These are phyloP conservation scores for Handroanthus guayacan DNA, from an alignment of 257 asterid genomes.

Conservation along the genomic window DNA sequence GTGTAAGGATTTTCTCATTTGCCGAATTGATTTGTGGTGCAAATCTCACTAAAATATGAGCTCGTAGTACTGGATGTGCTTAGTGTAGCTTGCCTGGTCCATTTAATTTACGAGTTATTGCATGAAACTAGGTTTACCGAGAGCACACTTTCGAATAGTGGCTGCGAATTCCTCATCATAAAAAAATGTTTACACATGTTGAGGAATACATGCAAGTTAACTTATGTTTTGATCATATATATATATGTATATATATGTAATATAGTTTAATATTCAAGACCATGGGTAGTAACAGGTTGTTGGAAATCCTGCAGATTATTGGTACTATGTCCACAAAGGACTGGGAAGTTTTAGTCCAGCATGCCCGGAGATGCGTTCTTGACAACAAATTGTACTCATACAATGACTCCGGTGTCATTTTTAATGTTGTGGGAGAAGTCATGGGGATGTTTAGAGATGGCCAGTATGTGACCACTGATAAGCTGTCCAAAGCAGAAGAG, in stretches of 20 bases:
- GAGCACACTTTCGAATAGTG: too few relatives aligned
- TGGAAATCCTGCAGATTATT: slow-evolving; percentile 50
- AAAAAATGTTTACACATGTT: neutral
- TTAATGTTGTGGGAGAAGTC: slow-evolving; percentile 76
- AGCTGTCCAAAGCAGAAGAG: slow-evolving; percentile 73
- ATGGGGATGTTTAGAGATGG: slow-evolving; percentile 61
- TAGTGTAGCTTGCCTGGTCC: too few relatives aligned
- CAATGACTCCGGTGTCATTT: slow-evolving; percentile 62
- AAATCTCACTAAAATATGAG: too few relatives aligned
- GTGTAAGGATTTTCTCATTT: slow-evolving; percentile 45
- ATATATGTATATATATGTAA: too few relatives aligned
- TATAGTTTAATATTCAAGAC: too few relatives aligned
- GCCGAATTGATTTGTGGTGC: too few relatives aligned
- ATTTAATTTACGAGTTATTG: too few relatives aligned
- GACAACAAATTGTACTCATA: slow-evolving; percentile 56
- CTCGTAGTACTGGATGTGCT: too few relatives aligned
- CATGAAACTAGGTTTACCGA: too few relatives aligned
- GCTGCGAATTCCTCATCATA: too few relatives aligned
- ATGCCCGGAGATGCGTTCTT: slow-evolving; percentile 66
- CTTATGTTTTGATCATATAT: neutral
- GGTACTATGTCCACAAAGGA: slow-evolving; percentile 72
- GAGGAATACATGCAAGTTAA: too few relatives aligned
- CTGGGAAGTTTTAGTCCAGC: slow-evolving; percentile 70
- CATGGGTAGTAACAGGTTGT: neutral
- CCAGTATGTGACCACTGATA: slow-evolving; percentile 60